Base-by-base conservation (phyloP, 495 filamentous ascomycete species). In the Pyrenula aspistea region DNA sequence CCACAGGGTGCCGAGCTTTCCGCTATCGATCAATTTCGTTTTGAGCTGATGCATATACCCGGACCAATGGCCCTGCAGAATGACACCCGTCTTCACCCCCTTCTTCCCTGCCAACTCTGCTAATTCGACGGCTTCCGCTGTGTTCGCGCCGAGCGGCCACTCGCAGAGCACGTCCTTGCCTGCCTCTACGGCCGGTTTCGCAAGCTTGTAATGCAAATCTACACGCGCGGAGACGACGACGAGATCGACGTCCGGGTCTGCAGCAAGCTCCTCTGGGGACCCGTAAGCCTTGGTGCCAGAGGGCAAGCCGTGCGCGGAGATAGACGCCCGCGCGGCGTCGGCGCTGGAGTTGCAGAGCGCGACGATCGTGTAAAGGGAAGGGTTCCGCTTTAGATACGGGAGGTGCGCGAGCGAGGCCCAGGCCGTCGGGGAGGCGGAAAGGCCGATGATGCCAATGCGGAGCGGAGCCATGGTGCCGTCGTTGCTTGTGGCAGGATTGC, bases 111-210 rank as follows among this genome's bases (percentile, higher is more conserved):
- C 74, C 2, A 73, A 55, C 1, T 58, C 50, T 0, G 71, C 69
- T 57, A 86, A 56, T 48, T 78, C 73, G 51, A 70, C 56, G 10
- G 69, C 68, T n/a, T 71, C 59, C 4, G 57, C 49, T 15, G 67
- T 51, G 51, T 69, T 71, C 50, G 61, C 55, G 0, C 60, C 71
- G 1, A 78, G 59, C 1, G 73, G 72, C 83, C 83, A 86, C 62
- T 86, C 83, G 22, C 79, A 70, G 55, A 68, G 84, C 12, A 79
- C 76, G 25, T 71, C 65, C 61, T 85, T 85, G n/a, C 79, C 79
- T 0, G 79, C 78, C 19, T 64, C 55, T 10, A 87, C 51, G 12
- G 70, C 72, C 1, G 79, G 77, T 20, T 55, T 8, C 15, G 69
- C 62, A 36, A 74, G 65, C 10, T 74, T 66, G 19, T 63, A 69